A percentile compares a stretch with the other conserved stretches of the same genome.
phyloP scores from a whole-genome alignment of 306 rosid species.

The Quercus glauca region DNA sequence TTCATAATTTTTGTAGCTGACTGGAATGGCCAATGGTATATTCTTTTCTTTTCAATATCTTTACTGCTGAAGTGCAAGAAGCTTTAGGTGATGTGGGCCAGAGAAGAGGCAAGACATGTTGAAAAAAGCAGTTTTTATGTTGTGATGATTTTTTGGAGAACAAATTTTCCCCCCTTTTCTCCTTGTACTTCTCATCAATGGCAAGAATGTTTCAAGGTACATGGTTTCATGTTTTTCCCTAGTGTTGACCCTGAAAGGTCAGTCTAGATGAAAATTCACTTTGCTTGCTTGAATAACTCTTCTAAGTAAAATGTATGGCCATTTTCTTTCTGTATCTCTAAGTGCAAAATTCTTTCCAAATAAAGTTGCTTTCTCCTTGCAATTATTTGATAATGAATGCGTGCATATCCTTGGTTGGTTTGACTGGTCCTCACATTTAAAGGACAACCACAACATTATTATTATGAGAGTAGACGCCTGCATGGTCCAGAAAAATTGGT shows the following conservation, averaged over 20 bases:
- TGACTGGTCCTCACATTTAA: no score
- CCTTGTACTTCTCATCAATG: not conserved
- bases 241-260: not conserved
- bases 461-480: no score
- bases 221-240: not conserved
- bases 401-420: no score
- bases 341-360: no score
- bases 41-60: conserved; percentile 18
- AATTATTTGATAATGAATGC: no score
- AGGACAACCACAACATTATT: no score
- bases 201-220: not conserved
- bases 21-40: conserved; percentile 26
- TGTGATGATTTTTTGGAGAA: not conserved
- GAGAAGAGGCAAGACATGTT: not conserved
- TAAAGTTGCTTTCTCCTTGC: no score
- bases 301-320: not conserved
- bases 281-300: no score
- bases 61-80: conserved; percentile 27
- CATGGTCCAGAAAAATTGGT: no score
- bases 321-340: not conserved
- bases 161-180: not conserved
- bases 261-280: not conserved
- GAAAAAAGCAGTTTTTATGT: not conserved
- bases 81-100: conserved; percentile 8
- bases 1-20: conserved; percentile 37